These are phyloP conservation scores for Conidiobolus incongruus DNA, from an alignment of 371 early-diverging fungal genomes.

Conservation along the genomic window DNA sequence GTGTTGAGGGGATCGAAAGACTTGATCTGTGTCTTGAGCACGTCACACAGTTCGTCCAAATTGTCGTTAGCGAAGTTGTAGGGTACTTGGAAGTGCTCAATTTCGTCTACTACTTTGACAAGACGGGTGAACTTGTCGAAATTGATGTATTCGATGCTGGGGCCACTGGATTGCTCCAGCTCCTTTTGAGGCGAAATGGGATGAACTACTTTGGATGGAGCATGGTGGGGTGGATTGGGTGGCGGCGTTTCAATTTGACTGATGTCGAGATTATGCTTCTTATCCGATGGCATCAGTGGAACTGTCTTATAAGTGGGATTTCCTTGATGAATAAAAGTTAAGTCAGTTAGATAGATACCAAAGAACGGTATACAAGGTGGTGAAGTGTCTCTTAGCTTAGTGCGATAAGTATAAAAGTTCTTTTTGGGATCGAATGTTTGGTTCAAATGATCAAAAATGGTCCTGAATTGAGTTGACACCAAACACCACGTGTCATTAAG, in stretches of 20 bases:
- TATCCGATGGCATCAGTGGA: not conserved
- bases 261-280: not conserved
- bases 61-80: too few relatives aligned
- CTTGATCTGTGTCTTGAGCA: too few relatives aligned
- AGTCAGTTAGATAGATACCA: conserved; percentile 67
- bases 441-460: not conserved
- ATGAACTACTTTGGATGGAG: not conserved
- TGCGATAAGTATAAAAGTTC: conserved; percentile 72
- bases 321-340: conserved; percentile 89
- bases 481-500: conserved; percentile 54
- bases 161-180: not conserved
- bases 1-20: too few relatives aligned
- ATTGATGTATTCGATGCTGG: conserved; percentile 1
- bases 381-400: conserved; percentile 45
- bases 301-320: conserved; percentile 47
- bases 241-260: not conserved
- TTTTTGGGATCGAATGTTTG: conserved; percentile 24
- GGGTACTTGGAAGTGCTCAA: not conserved
- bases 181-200: not conserved
- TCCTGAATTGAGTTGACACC: not conserved
- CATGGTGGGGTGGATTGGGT: not conserved
- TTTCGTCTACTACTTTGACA: not conserved
- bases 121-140: conserved; percentile 2
- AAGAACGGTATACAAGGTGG: conserved; percentile 86
- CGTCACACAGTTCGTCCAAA: too few relatives aligned